Evolutionary conservation across 2,329 filamentous ascomycete genomes (phyloP), one percentile per base, ranked within the genome.

Genomic region (Apiospora malaysiana): DNA sequence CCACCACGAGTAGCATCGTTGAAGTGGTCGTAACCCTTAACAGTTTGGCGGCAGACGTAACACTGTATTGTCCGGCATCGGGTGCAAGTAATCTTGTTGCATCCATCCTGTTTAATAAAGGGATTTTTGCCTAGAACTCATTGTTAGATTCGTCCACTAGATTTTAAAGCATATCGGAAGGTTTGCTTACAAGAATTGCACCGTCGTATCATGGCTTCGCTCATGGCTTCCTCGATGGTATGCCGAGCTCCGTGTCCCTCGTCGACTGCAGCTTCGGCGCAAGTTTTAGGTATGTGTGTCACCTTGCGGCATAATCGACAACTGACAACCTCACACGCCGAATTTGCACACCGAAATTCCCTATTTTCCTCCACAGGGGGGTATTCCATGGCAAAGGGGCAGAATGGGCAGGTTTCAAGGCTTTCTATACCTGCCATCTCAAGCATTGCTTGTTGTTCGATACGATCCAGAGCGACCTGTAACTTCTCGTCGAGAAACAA

Each of bases 181-280:
- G 18, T 2, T 49, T 2, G 77, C 80, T 77, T 77, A 83, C 88
- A 90, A 74, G 86, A 86, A 75, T 93, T 94, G 84, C 94, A 97
- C 40, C 85, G 89, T 25, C 94, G 88, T 69, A 97, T 92, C 74
- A 97, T 77, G 1, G 94, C 94, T 21, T 88, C 86, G 2, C 92
- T 94, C 92, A 95, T 95, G 25, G 93, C 94, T 79, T 97, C 94
- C 79, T 97, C 94, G 42, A 97, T 89, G 4, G 85, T 80, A 73
- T 92, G 92, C 21, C 92, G 89, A 23, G 88, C 84, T 4, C 87
- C 86, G 9, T 90, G 78, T 0, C 90, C 89, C 49, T 85, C 86
- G 2, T 93, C 90, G 25, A 81, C 83, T 51, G 86, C 87, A 47
- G 85, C 87, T 77, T 96, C 92, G 45, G 90, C 87, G 75, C 94